Percentiles rank a stretch among this genome's conserved stretches.
Evolutionary conservation across 2,329 filamentous ascomycete genomes (phyloP).

Genomic region (Aspergillus sp.): DNA sequence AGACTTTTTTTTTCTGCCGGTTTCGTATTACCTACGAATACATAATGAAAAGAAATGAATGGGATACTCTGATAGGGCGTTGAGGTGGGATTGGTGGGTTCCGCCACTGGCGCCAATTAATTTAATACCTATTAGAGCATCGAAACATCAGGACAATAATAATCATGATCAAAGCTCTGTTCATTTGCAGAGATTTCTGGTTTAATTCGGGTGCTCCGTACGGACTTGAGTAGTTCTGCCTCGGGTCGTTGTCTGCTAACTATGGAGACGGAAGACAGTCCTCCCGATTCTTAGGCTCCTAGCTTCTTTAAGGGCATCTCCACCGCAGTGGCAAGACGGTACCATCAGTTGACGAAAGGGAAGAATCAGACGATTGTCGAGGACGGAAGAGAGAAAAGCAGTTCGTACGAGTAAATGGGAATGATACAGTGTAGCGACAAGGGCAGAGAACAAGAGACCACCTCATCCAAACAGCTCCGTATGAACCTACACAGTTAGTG

Average conservation of each 20-base stretch:
- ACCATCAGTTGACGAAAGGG: not conserved
- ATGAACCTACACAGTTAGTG: not conserved
- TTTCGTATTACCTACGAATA: not conserved
- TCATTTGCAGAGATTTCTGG: not conserved
- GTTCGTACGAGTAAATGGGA: too few relatives aligned
- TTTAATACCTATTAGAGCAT: too few relatives aligned
- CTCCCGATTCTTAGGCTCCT: not conserved
- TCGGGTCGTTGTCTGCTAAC: not conserved
- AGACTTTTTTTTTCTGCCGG: not conserved
- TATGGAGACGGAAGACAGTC: slow-evolving; percentile 3
- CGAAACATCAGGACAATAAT: too few relatives aligned
- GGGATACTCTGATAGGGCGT: not conserved
- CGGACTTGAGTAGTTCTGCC: too few relatives aligned
- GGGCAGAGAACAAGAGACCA: too few relatives aligned
- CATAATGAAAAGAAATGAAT: too few relatives aligned
- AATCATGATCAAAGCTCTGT: too few relatives aligned
- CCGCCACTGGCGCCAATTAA: slow-evolving; percentile 5
- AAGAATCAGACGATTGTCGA: not conserved
- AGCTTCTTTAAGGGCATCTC: not conserved
- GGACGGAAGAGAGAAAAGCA: not conserved
- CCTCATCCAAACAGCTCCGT: too few relatives aligned
- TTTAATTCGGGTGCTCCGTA: not conserved
- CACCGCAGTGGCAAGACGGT: slow-evolving; percentile 1
- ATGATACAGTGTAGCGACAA: too few relatives aligned
- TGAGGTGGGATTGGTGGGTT: slow-evolving; percentile 2